These are phyloP conservation scores for Leccinum subrobustum DNA, from an alignment of 1,284 basidiomycete genomes.

Conservation along the genomic window DNA sequence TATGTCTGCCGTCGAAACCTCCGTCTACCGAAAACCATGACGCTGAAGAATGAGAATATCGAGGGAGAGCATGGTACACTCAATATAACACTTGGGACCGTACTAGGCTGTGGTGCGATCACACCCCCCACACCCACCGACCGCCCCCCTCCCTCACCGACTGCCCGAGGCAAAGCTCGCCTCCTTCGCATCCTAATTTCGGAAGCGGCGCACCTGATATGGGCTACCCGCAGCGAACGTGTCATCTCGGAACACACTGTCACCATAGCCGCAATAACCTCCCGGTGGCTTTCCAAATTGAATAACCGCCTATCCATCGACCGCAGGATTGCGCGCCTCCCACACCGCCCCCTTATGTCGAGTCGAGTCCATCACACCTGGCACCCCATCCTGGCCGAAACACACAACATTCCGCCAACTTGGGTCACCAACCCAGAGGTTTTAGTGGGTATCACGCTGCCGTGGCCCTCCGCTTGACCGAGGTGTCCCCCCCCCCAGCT, in stretches of 20 bases:
- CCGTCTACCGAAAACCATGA: too few species aligned
- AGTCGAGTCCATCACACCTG: too few species aligned
- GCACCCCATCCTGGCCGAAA: too few species aligned
- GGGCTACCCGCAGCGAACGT: not conserved
- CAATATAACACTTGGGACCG: not conserved
- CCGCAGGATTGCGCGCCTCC: not conserved
- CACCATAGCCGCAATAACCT: not conserved
- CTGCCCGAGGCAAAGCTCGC: not conserved
- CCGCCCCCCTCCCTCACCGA: not conserved
- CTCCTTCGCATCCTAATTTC: not conserved
- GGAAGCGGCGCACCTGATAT: not conserved
- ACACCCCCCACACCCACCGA: not conserved
- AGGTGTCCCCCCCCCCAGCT: too few species aligned
- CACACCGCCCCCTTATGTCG: not conserved
- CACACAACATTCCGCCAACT: too few species aligned
- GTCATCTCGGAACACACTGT: not conserved
- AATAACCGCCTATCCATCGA: not conserved
- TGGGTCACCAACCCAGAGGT: too few species aligned
- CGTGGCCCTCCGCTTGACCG: too few species aligned
- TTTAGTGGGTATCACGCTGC: too few species aligned
- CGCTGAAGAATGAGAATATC: too few species aligned
- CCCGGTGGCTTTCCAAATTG: not conserved
- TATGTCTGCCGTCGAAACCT: too few species aligned
- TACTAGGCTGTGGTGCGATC: not conserved
- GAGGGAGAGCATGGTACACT: too few species aligned